A percentile compares a stretch with the other conserved stretches of the same genome.
phyloP scores from a whole-genome alignment of 305 asterid genomes.

The Fraxinus sp. region DNA sequence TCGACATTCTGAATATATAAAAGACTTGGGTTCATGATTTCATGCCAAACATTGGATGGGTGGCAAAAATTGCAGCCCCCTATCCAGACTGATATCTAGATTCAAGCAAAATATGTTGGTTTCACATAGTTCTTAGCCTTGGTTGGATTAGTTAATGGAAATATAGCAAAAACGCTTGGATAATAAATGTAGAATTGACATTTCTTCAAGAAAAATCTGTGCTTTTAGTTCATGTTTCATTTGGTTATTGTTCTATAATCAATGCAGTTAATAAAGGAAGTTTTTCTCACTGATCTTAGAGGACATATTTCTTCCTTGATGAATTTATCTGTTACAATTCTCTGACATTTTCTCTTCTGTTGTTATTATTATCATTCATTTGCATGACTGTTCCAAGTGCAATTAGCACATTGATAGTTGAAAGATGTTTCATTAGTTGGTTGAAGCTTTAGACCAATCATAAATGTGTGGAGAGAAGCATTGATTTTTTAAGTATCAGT shows the following conservation, averaged over 20 bases:
- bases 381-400: neutral
- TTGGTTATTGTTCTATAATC: neutral
- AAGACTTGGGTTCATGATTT: slow-evolving; percentile 27
- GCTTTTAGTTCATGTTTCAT: neutral
- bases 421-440: neutral
- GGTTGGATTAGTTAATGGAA: neutral
- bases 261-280: neutral
- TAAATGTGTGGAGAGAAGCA: neutral
- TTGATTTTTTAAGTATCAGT: neutral
- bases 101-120: neutral
- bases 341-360: neutral
- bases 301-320: neutral
- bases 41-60: neutral
- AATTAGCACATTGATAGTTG: neutral
- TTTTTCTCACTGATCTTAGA: neutral
- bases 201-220: neutral
- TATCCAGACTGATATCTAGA: neutral
- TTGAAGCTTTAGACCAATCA: neutral
- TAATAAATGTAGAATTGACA: neutral
- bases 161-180: neutral
- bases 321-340: neutral
- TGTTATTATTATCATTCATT: neutral
- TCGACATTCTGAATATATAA: slow-evolving; percentile 58
- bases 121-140: neutral
- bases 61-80: neutral